A percentile compares a stretch with the other conserved stretches of the same genome.
phyloP scores from a whole-genome alignment of 176 grass and related monocot genomes.

The Areca catechu region DNA sequence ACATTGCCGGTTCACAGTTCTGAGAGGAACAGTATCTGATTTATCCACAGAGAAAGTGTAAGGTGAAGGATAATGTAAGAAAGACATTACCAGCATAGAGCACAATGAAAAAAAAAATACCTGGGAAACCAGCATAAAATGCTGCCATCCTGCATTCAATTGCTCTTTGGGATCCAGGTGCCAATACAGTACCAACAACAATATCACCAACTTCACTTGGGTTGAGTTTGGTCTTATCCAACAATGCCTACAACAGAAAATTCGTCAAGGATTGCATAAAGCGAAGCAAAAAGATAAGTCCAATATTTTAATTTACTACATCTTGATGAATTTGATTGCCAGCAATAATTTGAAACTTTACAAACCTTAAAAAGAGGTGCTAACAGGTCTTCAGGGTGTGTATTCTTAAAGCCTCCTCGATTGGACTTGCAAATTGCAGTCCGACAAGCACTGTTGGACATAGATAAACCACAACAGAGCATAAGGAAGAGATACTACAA shows the following conservation, averaged over 20 bases:
- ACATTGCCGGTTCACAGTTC: constrained; percentile 83
- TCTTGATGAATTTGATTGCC: no score
- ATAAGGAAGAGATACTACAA: background rate
- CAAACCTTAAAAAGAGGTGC: constrained; percentile 71
- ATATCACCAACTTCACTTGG: constrained; percentile 86
- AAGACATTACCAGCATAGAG: background rate
- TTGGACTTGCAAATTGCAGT: constrained; percentile 91
- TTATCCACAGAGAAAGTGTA: background rate
- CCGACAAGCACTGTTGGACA: constrained; percentile 65
- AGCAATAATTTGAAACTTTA: background rate
- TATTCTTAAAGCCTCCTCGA: constrained; percentile 83
- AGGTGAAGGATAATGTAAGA: background rate
- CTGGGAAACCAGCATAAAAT: constrained; percentile 80
- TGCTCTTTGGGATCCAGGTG: constrained; percentile 80
- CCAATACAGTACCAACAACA: constrained; percentile 89
- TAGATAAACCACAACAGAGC: constrained; percentile 10
- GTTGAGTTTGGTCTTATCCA: constrained; percentile 73
- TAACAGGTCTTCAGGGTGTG: constrained; percentile 71
- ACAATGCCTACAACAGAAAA: constrained; percentile 45
- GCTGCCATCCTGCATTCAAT: constrained; percentile 92
- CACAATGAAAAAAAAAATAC: constrained; percentile 25
- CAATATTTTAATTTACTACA: no score
- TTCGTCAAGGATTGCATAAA: no score
- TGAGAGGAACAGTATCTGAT: constrained; percentile 81
- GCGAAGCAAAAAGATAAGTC: no score